Percentiles rank a stretch among this genome's conserved stretches.
Evolutionary conservation across 2,329 filamentous ascomycete species (phyloP).

Genomic region (Phialocephala subalpina): DNA sequence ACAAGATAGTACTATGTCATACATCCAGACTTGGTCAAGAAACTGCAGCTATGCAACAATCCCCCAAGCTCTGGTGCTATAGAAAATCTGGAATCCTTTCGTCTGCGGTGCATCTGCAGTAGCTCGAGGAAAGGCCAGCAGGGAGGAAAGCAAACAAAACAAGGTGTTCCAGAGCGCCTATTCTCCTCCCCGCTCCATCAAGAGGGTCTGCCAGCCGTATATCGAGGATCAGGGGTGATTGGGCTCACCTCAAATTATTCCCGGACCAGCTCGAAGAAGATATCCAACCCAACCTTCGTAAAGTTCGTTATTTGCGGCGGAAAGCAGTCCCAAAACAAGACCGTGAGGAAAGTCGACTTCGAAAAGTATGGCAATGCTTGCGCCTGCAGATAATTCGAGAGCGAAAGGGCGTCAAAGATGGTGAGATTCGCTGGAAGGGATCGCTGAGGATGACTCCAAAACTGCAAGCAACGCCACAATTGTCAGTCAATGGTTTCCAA

Average conservation of each 20-base stretch:
- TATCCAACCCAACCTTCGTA: slow-evolving; percentile 38
- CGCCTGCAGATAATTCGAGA: slow-evolving; percentile 41
- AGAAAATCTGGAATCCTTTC: background rate
- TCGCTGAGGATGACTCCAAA: slow-evolving; percentile 42
- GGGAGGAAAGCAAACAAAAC: background rate
- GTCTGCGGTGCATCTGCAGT: background rate
- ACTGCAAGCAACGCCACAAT: slow-evolving; percentile 33
- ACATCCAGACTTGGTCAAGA: background rate
- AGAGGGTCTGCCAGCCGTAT: slow-evolving; percentile 35
- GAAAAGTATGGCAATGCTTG: slow-evolving; percentile 41
- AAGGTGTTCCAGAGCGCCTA: background rate
- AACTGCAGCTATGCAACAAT: background rate
- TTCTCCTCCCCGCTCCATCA: background rate
- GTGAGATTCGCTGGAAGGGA: slow-evolving; percentile 40
- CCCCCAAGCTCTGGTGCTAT: background rate
- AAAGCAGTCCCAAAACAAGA: slow-evolving; percentile 35
- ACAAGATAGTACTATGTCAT: background rate
- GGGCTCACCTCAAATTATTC: slow-evolving; percentile 40
- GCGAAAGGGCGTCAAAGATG: slow-evolving; percentile 38
- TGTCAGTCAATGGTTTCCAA: slow-evolving; percentile 37
- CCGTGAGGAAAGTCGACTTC: slow-evolving; percentile 36
- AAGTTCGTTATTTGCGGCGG: slow-evolving; percentile 35
- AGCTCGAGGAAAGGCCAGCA: background rate
- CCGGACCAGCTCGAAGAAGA: slow-evolving; percentile 37
- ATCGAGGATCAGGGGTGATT: slow-evolving; percentile 15